phyloP scores from a whole-genome alignment of 345 rosid genomes.

The Arabis alpina region DNA sequence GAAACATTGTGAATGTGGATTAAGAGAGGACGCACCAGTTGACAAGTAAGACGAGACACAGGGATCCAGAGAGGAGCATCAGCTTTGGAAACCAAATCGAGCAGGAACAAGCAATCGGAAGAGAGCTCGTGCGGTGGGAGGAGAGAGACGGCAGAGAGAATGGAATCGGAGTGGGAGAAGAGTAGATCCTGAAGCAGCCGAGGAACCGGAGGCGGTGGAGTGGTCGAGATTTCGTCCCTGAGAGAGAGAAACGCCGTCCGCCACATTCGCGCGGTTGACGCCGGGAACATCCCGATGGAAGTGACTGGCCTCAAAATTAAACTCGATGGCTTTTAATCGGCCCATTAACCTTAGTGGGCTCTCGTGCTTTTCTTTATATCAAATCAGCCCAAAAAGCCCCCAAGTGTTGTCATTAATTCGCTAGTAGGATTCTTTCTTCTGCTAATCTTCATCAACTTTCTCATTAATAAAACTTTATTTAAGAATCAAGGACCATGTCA shows the following conservation, averaged over 20 bases:
- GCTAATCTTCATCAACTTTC: no score
- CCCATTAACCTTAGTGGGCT: no score
- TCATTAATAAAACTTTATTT: no score
- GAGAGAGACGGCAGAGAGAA: slow-evolving; percentile 63
- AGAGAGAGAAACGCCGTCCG: slow-evolving; percentile 86
- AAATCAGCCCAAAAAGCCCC: no score
- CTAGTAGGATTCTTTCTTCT: no score
- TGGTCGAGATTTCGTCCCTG: slow-evolving; percentile 72
- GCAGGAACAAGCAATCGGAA: slow-evolving; percentile 71
- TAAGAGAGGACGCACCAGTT: slow-evolving; percentile 54
- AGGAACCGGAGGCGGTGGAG: slow-evolving; percentile 52
- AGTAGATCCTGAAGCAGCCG: slow-evolving; percentile 62
- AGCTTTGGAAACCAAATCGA: slow-evolving; percentile 62
- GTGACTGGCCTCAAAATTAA: no score
- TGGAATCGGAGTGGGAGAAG: slow-evolving; percentile 63
- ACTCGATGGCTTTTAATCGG: no score
- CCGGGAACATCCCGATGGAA: no score
- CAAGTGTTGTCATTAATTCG: no score
- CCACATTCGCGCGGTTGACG: slow-evolving; percentile 47
- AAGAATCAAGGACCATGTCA: no score
- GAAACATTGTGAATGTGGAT: no score
- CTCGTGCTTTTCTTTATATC: no score
- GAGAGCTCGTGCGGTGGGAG: slow-evolving; percentile 80
- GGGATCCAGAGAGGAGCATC: slow-evolving; percentile 45
- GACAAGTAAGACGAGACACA: slow-evolving; percentile 51